Percentiles rank a stretch among this genome's conserved stretches.
These are phyloP conservation scores for Fusarium torulosum DNA, from an alignment of 2,329 filamentous ascomycete species.

Conservation along the genomic window DNA sequence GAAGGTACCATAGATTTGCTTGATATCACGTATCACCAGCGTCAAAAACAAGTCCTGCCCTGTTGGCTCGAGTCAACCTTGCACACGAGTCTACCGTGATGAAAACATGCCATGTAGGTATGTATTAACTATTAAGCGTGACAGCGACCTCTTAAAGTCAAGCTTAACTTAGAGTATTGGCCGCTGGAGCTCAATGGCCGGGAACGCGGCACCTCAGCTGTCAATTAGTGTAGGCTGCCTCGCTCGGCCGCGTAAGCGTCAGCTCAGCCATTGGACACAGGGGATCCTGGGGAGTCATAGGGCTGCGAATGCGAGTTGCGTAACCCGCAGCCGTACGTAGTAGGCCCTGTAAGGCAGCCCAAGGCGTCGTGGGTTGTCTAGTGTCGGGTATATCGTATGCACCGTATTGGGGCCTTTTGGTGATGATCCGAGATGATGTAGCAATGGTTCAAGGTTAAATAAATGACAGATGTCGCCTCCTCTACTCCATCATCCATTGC, in stretches of 20 bases:
- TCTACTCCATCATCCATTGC: not conserved
- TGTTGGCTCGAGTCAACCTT: constrained; percentile 11
- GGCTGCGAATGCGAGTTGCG: constrained; percentile 44
- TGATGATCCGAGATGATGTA: constrained; percentile 5
- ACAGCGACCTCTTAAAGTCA: constrained; percentile 1
- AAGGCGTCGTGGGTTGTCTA: constrained; percentile 4
- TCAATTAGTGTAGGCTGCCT: constrained; percentile 27
- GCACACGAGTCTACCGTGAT: constrained; percentile 5
- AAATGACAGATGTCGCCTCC: constrained; percentile 13
- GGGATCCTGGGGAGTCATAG: constrained; percentile 40
- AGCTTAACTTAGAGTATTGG: constrained; percentile 25
- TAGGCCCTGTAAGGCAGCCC: constrained; percentile 4
- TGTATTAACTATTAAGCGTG: constrained; percentile 7
- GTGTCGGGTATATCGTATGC: not conserved
- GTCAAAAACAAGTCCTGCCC: not conserved
- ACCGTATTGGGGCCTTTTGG: not conserved
- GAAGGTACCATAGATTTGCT: constrained; percentile 32
- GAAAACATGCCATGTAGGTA: not conserved
- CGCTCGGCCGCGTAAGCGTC: constrained; percentile 43
- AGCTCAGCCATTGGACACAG: constrained; percentile 28
- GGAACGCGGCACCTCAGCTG: constrained; percentile 23
- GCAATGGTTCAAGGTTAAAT: constrained; percentile 19
- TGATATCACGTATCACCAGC: constrained; percentile 23
- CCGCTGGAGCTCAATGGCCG: not conserved
- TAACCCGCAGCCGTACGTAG: constrained; percentile 24